phyloP scores from a whole-genome alignment of 495 filamentous ascomycete genomes.

The Echria macrotheca region DNA sequence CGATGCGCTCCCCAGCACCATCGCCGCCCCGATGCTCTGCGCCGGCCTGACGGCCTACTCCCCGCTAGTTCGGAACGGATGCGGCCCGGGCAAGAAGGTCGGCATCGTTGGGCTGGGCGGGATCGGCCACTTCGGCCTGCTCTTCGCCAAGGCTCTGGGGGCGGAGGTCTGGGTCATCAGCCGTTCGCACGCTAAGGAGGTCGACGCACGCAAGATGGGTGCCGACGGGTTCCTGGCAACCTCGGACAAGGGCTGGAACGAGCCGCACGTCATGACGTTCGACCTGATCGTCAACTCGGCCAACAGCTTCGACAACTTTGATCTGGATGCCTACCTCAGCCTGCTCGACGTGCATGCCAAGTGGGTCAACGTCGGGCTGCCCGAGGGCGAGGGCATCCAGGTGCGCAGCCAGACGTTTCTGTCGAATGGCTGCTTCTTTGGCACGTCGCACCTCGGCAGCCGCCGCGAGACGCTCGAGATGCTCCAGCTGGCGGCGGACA shows the following conservation, averaged over 20 bases:
- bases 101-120: conserved; percentile 69
- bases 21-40: conserved; percentile 84
- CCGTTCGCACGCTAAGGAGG: conserved; percentile 61
- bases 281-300: conserved; percentile 59
- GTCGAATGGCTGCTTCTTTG: conserved; percentile 71
- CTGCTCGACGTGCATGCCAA: conserved; percentile 78
- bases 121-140: conserved; percentile 65
- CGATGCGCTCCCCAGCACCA: conserved; percentile 56
- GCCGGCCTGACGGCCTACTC: conserved; percentile 78
- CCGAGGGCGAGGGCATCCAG: conserved; percentile 68
- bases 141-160: conserved; percentile 67
- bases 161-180: conserved; percentile 69
- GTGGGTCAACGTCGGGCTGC: conserved; percentile 79
- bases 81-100: conserved; percentile 73
- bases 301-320: conserved; percentile 47
- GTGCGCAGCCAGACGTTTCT: conserved; percentile 75
- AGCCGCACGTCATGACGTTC: conserved; percentile 47
- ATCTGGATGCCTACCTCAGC: conserved; percentile 63
- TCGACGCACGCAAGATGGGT: conserved; percentile 61
- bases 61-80: conserved; percentile 69
- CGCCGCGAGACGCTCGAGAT: conserved; percentile 76
- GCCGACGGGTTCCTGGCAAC: conserved; percentile 72
- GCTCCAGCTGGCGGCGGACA: conserved; percentile 75
- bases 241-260: conserved; percentile 60
- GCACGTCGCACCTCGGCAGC: conserved; percentile 76